Conservation (phyloP, 2,329 filamentous ascomycete genomes). For the Cytospora schulzeri region DNA sequence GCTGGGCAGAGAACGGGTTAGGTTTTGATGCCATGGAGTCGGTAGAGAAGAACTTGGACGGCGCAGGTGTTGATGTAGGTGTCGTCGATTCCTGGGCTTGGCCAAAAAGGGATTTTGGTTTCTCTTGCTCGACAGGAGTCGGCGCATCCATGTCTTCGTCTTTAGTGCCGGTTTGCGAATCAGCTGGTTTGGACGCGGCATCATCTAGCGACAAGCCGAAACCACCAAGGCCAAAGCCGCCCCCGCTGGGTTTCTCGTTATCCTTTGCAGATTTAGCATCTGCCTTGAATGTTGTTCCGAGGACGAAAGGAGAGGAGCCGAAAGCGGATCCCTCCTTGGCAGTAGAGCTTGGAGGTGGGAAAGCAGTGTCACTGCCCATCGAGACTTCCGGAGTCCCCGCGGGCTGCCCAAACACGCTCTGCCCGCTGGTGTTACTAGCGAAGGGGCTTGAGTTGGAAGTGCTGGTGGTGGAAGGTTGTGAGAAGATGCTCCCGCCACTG, state of each 20-base stretch:
- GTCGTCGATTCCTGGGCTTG: conserved; percentile 44
- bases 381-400: conserved; percentile 35
- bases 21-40: conserved; percentile 9
- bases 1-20: conserved; percentile 23
- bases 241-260: conserved; percentile 49
- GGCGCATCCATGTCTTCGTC: conserved; percentile 57
- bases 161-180: conserved; percentile 37
- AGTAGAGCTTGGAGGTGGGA: conserved; percentile 44
- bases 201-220: conserved; percentile 63
- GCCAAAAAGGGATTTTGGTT: conserved; percentile 40
- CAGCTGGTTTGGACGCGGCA: conserved; percentile 38
- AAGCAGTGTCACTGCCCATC: conserved; percentile 42
- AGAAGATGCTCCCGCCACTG: conserved; percentile 43
- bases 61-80: conserved; percentile 55
- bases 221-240: conserved; percentile 56
- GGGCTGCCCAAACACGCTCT: conserved; percentile 17
- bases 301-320: conserved; percentile 63
- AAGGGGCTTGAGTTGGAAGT: conserved; percentile 39
- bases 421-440: conserved; percentile 30
- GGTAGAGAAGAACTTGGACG: conserved; percentile 34
- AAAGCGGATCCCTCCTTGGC: conserved; percentile 41
- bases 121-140: conserved; percentile 41
- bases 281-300: conserved; percentile 67
- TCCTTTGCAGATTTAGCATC: conserved; percentile 65
- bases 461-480: conserved; percentile 44